Base-by-base conservation (phyloP, 495 filamentous ascomycete genomes). In the Daldinia concentrica region DNA sequence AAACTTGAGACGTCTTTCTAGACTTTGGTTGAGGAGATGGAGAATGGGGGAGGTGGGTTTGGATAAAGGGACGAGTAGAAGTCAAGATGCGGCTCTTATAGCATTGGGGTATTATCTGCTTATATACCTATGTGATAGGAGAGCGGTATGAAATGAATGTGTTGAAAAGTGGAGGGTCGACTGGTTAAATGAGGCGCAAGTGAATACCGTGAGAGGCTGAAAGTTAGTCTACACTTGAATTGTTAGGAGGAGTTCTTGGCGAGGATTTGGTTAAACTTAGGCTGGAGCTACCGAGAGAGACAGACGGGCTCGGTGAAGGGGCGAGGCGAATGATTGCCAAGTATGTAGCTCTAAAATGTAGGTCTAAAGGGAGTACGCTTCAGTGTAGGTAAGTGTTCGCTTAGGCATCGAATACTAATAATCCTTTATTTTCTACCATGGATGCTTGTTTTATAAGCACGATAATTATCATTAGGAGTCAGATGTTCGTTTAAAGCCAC, bases 251-350 rank as follows among this genome's bases (percentile, higher is more conserved):
- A 12, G 19, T 22, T 32, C 34, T 26, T 37, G 17, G 19, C 32
- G 55, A 58, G 55, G 19, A 26, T 19, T 29, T 30, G 1, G 24
- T 8, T 24, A n/a, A 30, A 22, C 26, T 54, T 54, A 15, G 19
- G 30, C 14, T 26, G 19, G 17, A 58, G 12, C 34, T 34, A 58
- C 55, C 55, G 32, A 58, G 55, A 39, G 30, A 37, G 4, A 30
- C 26, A 17, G 15, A 58, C 19, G 11, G 34, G 32, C 55, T 58
- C 32, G 32, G 55, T 58, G 19, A 58, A 37, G 55, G 55, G 55
- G 55, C 55, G 34, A 58, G 6, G 26, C 1, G 24, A n/a, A 48
- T 22, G 43, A 48, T 4, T 48, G 22, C 9, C 22, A 48, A 11
- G 43, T 48, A 48, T 22, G 19, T 48, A 48, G 11, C 17, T 48